Evolutionary conservation across 345 rosid species (phyloP).

Genomic region (Salix brachista): DNA sequence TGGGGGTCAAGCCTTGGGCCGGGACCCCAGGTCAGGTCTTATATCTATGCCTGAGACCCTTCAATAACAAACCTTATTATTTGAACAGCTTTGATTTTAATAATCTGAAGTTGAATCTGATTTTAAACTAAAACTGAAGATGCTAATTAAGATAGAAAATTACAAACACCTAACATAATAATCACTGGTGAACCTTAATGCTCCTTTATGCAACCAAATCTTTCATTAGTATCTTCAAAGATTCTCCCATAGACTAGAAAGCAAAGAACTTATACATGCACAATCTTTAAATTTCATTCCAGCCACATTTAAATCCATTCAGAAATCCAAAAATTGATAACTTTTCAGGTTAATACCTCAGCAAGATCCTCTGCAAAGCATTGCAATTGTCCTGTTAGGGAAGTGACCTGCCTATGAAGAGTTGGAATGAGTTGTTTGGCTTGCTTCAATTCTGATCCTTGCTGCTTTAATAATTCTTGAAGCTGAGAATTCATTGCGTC

Average conservation of each 20-base stretch:
- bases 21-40: too few relatives aligned
- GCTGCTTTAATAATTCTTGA: slow-evolving; percentile 50
- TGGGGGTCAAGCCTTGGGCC: too few relatives aligned
- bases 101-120: not conserved
- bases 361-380: slow-evolving; percentile 75
- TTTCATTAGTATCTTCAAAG: not conserved
- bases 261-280: not conserved
- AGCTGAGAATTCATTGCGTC: slow-evolving; percentile 57
- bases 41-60: not conserved
- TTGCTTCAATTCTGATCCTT: slow-evolving; percentile 70
- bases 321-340: not conserved
- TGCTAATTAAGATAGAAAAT: not conserved
- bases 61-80: not conserved
- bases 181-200: not conserved
- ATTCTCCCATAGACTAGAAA: not conserved
- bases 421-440: slow-evolving; percentile 72
- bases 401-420: slow-evolving; percentile 79
- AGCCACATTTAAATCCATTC: not conserved
- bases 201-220: not conserved
- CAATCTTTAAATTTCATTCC: not conserved
- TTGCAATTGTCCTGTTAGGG: slow-evolving; percentile 84
- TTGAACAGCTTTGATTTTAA: not conserved
- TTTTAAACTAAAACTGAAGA: not conserved
- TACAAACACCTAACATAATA: not conserved
- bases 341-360: slow-evolving; percentile 40